Conservation (phyloP, 371 early-diverging fungal genomes). For the Haplosporangium sp. region DNA sequence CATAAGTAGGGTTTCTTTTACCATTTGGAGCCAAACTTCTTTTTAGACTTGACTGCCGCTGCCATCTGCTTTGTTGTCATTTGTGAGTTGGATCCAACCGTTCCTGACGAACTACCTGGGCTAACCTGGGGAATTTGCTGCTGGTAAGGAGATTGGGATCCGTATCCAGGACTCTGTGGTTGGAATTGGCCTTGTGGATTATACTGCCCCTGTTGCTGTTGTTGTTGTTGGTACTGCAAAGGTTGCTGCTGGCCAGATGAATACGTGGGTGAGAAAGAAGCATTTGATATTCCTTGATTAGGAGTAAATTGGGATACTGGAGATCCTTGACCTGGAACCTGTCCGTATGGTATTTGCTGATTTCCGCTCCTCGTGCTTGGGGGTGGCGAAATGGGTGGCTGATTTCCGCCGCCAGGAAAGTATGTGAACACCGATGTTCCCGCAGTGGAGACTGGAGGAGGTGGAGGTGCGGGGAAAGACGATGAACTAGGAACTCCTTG, state of each 20-base stretch:
- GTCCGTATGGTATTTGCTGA: slow-evolving; percentile 12
- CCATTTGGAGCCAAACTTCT: too few species aligned
- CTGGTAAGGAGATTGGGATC: neutral
- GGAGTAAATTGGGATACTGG: slow-evolving; percentile 3
- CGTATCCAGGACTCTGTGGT: neutral
- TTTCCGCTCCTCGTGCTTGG: slow-evolving; percentile 27
- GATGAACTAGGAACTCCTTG: slow-evolving; percentile 6
- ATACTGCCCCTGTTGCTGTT: neutral
- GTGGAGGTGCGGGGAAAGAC: slow-evolving; percentile 42
- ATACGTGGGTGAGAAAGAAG: slow-evolving; percentile 12
- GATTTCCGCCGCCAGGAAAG: slow-evolving; percentile 47
- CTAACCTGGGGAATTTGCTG: neutral
- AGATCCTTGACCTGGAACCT: slow-evolving; percentile 12
- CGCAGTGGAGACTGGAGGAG: slow-evolving; percentile 12
- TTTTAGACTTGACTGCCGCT: too few species aligned
- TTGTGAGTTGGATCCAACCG: too few species aligned
- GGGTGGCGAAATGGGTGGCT: slow-evolving; percentile 51
- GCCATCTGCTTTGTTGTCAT: too few species aligned
- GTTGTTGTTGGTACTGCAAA: slow-evolving; percentile 6
- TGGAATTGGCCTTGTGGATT: slow-evolving; percentile 10
- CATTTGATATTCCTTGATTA: slow-evolving; percentile 3
- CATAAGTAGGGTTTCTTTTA: too few species aligned
- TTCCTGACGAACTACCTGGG: neutral
- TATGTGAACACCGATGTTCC: slow-evolving; percentile 24
- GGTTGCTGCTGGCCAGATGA: slow-evolving; percentile 26